Evolutionary conservation across 2,329 filamentous ascomycete species (phyloP).

Genomic region (Penicillium janthinellum): DNA sequence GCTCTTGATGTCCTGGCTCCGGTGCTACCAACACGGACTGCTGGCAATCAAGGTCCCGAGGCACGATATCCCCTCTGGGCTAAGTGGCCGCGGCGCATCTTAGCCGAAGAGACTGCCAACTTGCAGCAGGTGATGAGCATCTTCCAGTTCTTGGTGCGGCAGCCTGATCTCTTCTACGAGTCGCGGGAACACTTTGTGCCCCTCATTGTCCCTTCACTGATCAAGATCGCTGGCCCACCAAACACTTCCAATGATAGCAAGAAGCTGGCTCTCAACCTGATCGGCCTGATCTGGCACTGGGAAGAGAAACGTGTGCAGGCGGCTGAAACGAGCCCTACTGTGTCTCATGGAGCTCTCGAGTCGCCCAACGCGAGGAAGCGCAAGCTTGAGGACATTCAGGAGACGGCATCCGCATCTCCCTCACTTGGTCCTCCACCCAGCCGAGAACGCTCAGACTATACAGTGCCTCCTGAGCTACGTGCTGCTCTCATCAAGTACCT

Average conservation of each 20-base stretch:
- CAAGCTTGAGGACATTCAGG: slow-evolving; percentile 67
- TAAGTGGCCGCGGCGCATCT: slow-evolving; percentile 82
- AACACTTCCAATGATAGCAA: slow-evolving; percentile 89
- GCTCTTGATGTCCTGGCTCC: slow-evolving; percentile 94
- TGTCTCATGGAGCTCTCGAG: slow-evolving; percentile 54
- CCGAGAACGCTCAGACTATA: slow-evolving; percentile 64
- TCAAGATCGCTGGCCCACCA: slow-evolving; percentile 78
- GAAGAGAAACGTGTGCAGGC: slow-evolving; percentile 79
- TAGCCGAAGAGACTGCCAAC: slow-evolving; percentile 93
- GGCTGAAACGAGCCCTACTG: slow-evolving; percentile 38
- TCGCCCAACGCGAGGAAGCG: slow-evolving; percentile 76
- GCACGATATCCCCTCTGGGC: slow-evolving; percentile 81
- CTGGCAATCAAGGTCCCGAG: slow-evolving; percentile 61
- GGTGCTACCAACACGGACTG: slow-evolving; percentile 77
- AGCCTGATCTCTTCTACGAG: slow-evolving; percentile 92
- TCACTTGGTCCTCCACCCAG: slow-evolving; percentile 47
- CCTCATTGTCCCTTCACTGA: slow-evolving; percentile 82
- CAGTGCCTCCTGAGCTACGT: slow-evolving; percentile 67
- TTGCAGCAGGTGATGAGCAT: slow-evolving; percentile 95
- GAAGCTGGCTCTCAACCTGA: slow-evolving; percentile 85
- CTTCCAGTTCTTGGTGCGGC: slow-evolving; percentile 92
- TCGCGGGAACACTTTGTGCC: slow-evolving; percentile 87
- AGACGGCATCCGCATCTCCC: slow-evolving; percentile 52
- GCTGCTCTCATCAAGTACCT: slow-evolving; percentile 90
- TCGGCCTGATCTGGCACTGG: slow-evolving; percentile 90